These are phyloP conservation scores for Acephala macrosclerotiorum DNA, from an alignment of 2,329 filamentous ascomycete genomes.

Conservation along the genomic window DNA sequence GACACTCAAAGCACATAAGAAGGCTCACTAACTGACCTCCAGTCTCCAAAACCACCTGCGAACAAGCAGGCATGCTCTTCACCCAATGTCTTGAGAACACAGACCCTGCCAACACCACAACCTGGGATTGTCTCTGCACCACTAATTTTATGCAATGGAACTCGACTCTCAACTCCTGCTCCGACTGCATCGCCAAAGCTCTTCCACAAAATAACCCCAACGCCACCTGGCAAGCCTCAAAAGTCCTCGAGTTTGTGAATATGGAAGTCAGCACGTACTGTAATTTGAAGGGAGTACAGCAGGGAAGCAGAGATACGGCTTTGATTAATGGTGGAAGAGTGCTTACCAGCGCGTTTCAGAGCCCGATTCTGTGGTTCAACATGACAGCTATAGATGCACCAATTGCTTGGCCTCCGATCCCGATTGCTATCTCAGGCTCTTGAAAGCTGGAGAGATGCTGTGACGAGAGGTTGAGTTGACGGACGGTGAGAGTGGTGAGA, in stretches of 20 bases:
- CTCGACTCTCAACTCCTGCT: background rate
- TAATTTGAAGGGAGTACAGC: background rate
- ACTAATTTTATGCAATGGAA: background rate
- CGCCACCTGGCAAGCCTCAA: background rate
- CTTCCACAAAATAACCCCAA: background rate
- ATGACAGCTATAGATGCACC: background rate
- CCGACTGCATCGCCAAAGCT: background rate
- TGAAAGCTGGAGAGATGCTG: background rate
- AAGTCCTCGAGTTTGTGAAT: background rate
- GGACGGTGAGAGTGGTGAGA: background rate
- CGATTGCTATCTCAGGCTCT: too few species aligned
- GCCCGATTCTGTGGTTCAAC: background rate
- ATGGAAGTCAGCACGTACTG: background rate
- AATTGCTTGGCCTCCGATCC: background rate
- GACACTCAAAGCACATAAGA: too few species aligned
- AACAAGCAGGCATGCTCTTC: conserved; percentile 3
- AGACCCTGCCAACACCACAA: background rate
- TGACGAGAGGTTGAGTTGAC: background rate
- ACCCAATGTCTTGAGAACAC: background rate
- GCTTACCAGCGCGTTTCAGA: background rate
- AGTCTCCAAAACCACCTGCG: background rate
- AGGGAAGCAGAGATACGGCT: background rate
- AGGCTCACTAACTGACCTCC: background rate
- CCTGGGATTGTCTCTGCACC: conserved; percentile 6
- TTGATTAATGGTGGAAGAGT: background rate